These are phyloP conservation scores for Penicillium simplicissimum DNA, from an alignment of 495 filamentous ascomycete genomes.

Conservation along the genomic window DNA sequence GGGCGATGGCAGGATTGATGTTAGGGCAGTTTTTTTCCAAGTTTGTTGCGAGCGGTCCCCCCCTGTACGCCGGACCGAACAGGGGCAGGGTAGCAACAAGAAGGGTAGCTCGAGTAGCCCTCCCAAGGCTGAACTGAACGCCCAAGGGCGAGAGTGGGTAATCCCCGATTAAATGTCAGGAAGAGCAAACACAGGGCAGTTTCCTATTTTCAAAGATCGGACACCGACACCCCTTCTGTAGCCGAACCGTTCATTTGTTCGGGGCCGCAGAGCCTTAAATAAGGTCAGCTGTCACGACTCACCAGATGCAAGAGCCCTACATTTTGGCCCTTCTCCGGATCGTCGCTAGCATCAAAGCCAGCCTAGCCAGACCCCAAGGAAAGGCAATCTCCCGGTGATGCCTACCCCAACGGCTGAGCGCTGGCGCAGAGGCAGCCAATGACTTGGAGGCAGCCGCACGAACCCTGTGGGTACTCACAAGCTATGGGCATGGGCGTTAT, in stretches of 20 bases:
- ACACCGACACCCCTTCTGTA: not conserved
- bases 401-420: constrained; percentile 10
- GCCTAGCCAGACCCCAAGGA: constrained; percentile 17
- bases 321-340: constrained; percentile 22
- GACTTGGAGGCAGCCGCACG: constrained; percentile 8
- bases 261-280: constrained; percentile 5
- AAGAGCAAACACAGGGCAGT: not conserved
- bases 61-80: constrained; percentile 13
- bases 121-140: constrained; percentile 5
- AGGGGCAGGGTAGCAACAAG: constrained; percentile 7
- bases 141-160: not conserved
- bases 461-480: constrained; percentile 28
- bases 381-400: constrained; percentile 19
- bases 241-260: not conserved
- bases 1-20: not conserved
- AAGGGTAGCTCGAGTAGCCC: constrained; percentile 6
- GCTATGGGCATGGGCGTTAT: constrained; percentile 28
- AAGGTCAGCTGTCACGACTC: constrained; percentile 8
- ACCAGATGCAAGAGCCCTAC: not conserved
- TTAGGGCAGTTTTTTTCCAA: not conserved
- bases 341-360: constrained; percentile 17
- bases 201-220: not conserved
- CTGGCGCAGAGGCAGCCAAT: constrained; percentile 18
- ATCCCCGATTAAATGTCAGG: not conserved
- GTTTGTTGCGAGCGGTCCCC: constrained; percentile 5